Base-by-base conservation (phyloP, 2,329 filamentous ascomycete genomes). In the Akanthomyces lecanii region DNA sequence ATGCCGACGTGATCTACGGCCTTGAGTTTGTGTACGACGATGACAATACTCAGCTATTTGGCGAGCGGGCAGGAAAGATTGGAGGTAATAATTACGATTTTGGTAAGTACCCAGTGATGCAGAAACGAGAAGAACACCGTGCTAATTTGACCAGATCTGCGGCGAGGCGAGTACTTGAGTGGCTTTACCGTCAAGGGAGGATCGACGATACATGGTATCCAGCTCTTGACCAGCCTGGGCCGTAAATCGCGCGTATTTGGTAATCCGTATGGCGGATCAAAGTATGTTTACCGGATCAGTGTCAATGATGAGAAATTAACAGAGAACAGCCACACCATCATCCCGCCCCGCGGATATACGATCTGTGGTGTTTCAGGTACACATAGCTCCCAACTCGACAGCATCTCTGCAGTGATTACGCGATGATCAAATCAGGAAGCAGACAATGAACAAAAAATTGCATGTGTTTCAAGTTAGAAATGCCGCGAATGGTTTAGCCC, bases 11-110 rank as follows among this genome's bases (percentile, higher is more conserved):
- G 4, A 72, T 98, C 14, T 89, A 96, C 72, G 95, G 95, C 0
- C 75, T 99, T 23, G 94, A 98, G 73, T 98, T 99, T 75, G 82
- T 90, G 64, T 98, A 97, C 71, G 94, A 98, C 70, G 92, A 98
- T 73, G 83, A 85, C 18, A 89, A 90, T 1, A 89, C 82, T 61
- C 92, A 97, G 72, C 75, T 97, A 4, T 96, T 99, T 78, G 95
- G 95, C 47, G 93, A 91, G 71, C 82, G 84, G 61, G 89, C 89
- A 14, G 90, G 89, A 8, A 88, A 88, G 66, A 77, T 82, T 28
- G 86, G 86, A 3, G 88, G 89, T 1, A 87, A 89, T 70, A 84
- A 87, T 52, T 96, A 97, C 76, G 82, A 89, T 18, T 81, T 98
- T 68, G 88, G 90, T 91, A 78, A 76, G 86, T 75, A 63, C 25